These are phyloP conservation scores for Daucus carota DNA, from an alignment of 129 eudicot species.

Conservation along the genomic window DH1_v3.0 NC_030389.2:37928001-37928500, in stretches of 20 bases:
- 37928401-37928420: neutral
- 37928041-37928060: neutral
- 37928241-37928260: neutral
- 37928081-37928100: neutral
- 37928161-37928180: neutral
- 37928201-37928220: slow-evolving; percentile 3
- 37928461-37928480: neutral
- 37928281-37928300: neutral
- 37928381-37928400: slow-evolving; percentile 9
- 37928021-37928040: too few species aligned
- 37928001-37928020: neutral
- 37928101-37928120: slow-evolving; percentile 9
- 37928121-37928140: neutral
- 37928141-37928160: neutral
- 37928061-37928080: neutral
- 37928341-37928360: neutral
- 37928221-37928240: neutral
- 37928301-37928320: neutral
- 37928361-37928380: neutral
- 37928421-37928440: slow-evolving; percentile 7
- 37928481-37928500: neutral
- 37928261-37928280: neutral
- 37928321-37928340: neutral
- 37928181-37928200: slow-evolving; percentile 1
- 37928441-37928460: neutral